Base-by-base conservation (phyloP, 331 rosid genomes). In the Phaseolus coccineus region DNA sequence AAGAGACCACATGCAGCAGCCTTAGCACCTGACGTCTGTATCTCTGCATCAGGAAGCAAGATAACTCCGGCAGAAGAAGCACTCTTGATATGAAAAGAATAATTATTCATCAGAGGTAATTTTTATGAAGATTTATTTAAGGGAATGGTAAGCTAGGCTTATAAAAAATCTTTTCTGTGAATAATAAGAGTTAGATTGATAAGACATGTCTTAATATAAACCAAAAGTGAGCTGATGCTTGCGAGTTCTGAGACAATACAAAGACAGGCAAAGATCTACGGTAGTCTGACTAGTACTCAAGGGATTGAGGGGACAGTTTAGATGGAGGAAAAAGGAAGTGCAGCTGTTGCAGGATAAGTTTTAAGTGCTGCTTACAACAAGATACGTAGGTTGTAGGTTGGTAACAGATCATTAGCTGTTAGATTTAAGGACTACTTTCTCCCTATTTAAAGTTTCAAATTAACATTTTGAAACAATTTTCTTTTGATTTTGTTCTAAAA, bases 1-100 rank as follows among this genome's bases (percentile, higher is more conserved):
- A 96, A 86, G 81, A 66, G 88, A 79, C 97, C 91, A 75, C 99
- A 96, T 25, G 97, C 89, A 14, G 98, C 89, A 69, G 99, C 98
- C 87, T 96, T 96, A 66, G 98, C 94, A 27, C 99, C 99, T 5
- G 96, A 90, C 87, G 88, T 87, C 76, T 83, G 80, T 55, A 87
- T 81, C 66, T 81, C 90, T 28, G 98, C 98, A 89, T 89, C 90
- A 77, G 93, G 88, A 82, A 91, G 97, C 79, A 78, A 77, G 78
- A 96, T 74, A 83, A 93, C 86, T 82, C 86, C 88, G 50, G 93
- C 87, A 44, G 88, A 72, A 24, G 90, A 87, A 75, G 75, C 85
- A 79, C 84, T 93, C 98, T 96, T 64, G 81, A 86, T 48, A 69
- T 80, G 59, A 52, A 67, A 56, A 73, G 71, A 71, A 74, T 76